A percentile compares a stretch with the other conserved stretches of the same genome.
Conservation (phyloP, 192 early-diverging fungal genomes). For the Coemansia sp. region DNA sequence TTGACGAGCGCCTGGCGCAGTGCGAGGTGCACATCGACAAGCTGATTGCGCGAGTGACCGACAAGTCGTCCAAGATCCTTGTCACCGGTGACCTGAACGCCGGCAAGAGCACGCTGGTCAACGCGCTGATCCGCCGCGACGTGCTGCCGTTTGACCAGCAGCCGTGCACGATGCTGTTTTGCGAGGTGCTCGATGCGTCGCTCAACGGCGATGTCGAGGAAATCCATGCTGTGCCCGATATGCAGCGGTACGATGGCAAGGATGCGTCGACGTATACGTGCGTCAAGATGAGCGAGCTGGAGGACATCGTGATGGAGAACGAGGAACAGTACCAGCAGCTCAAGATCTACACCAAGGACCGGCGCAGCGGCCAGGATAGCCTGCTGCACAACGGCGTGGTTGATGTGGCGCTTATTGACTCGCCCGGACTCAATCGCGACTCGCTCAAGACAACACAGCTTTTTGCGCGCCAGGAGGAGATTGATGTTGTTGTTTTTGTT, state of each 20-base stretch:
- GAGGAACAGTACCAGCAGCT: slow-evolving; percentile 78
- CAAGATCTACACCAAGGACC: slow-evolving; percentile 79
- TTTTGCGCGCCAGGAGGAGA: slow-evolving; percentile 97
- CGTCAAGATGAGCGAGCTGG: slow-evolving; percentile 69
- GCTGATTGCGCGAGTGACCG: slow-evolving; percentile 79
- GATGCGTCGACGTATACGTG: slow-evolving; percentile 69
- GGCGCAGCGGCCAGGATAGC: slow-evolving; percentile 53
- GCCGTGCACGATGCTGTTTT: slow-evolving; percentile 95
- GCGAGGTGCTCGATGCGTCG: slow-evolving; percentile 91
- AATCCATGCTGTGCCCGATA: slow-evolving; percentile 82
- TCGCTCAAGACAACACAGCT: slow-evolving; percentile 95
- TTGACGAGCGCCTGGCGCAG: slow-evolving; percentile 67
- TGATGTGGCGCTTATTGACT: slow-evolving; percentile 96
- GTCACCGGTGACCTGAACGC: slow-evolving; percentile 98
- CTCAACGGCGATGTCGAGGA: slow-evolving; percentile 88
- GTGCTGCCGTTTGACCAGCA: slow-evolving; percentile 96
- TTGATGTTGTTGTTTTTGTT: slow-evolving; percentile 98
- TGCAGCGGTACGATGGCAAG: slow-evolving; percentile 61
- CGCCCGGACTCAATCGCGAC: slow-evolving; percentile 97
- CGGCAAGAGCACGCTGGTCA: slow-evolving; percentile 97
- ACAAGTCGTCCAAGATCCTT: slow-evolving; percentile 89
- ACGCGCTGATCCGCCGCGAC: slow-evolving; percentile 85
- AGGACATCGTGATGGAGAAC: slow-evolving; percentile 80
- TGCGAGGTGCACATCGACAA: slow-evolving; percentile 75
- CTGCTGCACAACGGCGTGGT: slow-evolving; percentile 94